Evolutionary conservation across 2,329 filamentous ascomycete species (phyloP).

Genomic region (Claviceps sp.): DNA sequence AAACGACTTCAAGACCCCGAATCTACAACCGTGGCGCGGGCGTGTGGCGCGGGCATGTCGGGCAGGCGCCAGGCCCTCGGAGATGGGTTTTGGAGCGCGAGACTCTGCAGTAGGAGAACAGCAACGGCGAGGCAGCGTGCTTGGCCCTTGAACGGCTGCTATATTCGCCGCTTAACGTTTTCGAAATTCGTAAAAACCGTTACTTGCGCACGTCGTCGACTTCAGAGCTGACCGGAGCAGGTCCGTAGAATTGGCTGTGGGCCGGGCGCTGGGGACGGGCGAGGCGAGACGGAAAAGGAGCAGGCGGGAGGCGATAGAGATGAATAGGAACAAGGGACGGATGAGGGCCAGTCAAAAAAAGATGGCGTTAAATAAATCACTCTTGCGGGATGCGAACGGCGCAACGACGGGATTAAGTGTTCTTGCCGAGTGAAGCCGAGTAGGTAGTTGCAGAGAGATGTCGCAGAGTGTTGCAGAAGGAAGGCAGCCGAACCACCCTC

Average conservation of each 20-base stretch:
- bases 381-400: not conserved
- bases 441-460: not conserved
- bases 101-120: not conserved
- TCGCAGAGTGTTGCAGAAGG: not conserved
- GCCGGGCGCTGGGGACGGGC: not conserved
- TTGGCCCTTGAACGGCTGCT: not conserved
- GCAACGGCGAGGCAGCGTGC: not conserved
- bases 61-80: conserved; percentile 2
- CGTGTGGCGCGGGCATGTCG: conserved; percentile 4
- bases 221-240: not conserved
- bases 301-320: not conserved
- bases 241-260: not conserved
- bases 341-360: not conserved
- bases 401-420: not conserved
- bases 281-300: not conserved
- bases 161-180: no score
- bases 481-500: not conserved
- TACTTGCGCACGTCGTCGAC: no score
- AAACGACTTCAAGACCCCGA: not conserved
- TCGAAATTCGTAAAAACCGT: no score
- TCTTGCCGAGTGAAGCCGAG: not conserved
- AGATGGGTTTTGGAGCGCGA: not conserved
- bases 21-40: conserved; percentile 1
- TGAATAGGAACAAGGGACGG: not conserved
- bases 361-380: not conserved